Evolutionary conservation across 139 green algal genomes (phyloP), one percentile per base, ranked within the genome.

Genomic region (Axilococcus clingmanii): DNA sequence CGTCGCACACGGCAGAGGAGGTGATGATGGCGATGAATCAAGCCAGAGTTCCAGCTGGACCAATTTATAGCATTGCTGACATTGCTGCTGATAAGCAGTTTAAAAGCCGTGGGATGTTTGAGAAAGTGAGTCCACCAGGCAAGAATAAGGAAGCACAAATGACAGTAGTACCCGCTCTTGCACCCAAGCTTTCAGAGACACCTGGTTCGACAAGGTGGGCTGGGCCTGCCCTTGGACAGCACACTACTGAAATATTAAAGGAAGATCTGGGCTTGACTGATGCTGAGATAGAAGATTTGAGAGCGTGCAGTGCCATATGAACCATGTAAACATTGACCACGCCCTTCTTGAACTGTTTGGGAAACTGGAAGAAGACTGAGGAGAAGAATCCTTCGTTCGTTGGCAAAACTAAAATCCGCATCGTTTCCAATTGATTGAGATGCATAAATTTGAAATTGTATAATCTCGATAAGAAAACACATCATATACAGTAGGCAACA

Each of bases 211-310:
- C 77, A 1, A 56, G 59, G 14, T 87, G 78, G 81, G 78, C 81
- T 20, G 81, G 81, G 3, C 75, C 81, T 1, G 73, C 73, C 19
- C 65, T 89, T 44, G 78, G 81, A 0, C 33, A 87, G 48, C 81
- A 89, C 52, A 87, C 78, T 12, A 68, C 81, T 8, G 66, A 77
- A 32, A 59, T 89, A n/a, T 66, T 89, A 35, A 34, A 5, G 8
- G 53, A 32, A 6, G 64, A 83, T 51, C 69, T 87, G 37, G 65
- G 66, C 0, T 47, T 83, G 51, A 48, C 43, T 0, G 55, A 64
- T 0, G 19, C 40, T 7, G 55, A 76, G 3, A 55, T 87, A 1
- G 28, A 29, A 41, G 34, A 48, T 34, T 65, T 86, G 45, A 47
- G 71, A 42, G 53, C 54, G 3, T n/a, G 31, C 19, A 67, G 67